Evolutionary conservation across 805 yeast genomes (phyloP).

Genomic region (Teunomyces barrocoloradensis): DNA sequence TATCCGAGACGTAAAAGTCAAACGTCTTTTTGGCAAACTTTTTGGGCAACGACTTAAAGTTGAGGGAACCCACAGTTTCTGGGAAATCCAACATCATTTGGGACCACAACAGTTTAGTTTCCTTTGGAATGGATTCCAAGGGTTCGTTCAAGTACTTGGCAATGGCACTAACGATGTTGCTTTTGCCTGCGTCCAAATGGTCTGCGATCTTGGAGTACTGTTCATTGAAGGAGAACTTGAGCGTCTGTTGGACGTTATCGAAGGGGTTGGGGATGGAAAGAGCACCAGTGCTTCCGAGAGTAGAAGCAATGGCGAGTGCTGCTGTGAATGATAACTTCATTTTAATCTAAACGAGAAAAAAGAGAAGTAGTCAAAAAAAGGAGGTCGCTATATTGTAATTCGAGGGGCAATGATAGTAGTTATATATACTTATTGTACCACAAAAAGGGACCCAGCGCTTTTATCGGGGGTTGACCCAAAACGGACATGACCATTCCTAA

Average conservation of each 20-base stretch:
- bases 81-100: conserved; percentile 65
- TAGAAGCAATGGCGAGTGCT: conserved; percentile 16
- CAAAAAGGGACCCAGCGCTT: not conserved
- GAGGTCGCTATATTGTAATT: too few species aligned
- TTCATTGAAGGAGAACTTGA: conserved; percentile 4
- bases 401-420: not conserved
- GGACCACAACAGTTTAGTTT: conserved; percentile 54
- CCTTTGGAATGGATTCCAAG: conserved; percentile 45
- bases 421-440: not conserved
- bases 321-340: conserved; percentile 21
- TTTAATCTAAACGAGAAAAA: not conserved
- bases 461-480: not conserved
- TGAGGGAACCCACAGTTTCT: conserved; percentile 47
- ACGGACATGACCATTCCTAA: not conserved
- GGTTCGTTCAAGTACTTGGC: conserved; percentile 53
- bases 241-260: conserved; percentile 14
- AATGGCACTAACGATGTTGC: conserved; percentile 44
- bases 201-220: conserved; percentile 7
- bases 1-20: conserved; percentile 40
- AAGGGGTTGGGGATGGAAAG: conserved; percentile 22
- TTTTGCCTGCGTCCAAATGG: conserved; percentile 11
- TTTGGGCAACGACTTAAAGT: conserved; percentile 50
- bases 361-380: not conserved
- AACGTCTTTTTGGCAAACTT: conserved; percentile 18
- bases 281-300: conserved; percentile 17